phyloP scores from a whole-genome alignment of 2,329 filamentous ascomycete genomes.

The Alternaria sp. region DNA sequence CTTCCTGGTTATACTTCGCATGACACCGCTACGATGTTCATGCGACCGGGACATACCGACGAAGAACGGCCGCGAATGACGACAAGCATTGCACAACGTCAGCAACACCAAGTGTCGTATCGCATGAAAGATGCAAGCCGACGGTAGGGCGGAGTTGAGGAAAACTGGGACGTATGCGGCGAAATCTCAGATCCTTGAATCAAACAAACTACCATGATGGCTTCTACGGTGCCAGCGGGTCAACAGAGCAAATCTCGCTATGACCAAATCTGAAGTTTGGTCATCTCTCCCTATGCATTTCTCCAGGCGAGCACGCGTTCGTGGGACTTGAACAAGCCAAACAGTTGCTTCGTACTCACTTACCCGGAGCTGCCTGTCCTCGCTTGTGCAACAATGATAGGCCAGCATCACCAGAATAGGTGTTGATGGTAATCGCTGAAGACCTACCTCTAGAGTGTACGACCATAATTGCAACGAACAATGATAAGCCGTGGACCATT shows the following conservation, averaged over 20 bases:
- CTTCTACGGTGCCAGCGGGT: neutral
- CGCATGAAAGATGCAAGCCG: neutral
- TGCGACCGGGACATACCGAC: constrained; percentile 2
- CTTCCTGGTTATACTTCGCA: constrained; percentile 27
- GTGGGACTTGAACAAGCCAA: constrained; percentile 20
- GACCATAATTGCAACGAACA: neutral
- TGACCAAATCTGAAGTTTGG: constrained; percentile 7
- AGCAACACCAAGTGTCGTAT: constrained; percentile 2
- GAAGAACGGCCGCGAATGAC: constrained; percentile 1
- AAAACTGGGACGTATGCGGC: constrained; percentile 8
- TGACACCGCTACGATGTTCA: constrained; percentile 15
- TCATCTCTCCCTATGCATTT: constrained; percentile 9
- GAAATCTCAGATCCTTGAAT: constrained; percentile 6
- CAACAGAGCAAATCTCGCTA: constrained; percentile 9
- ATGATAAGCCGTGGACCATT: neutral
- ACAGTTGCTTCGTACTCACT: constrained; percentile 17
- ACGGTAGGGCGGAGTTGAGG: constrained; percentile 6
- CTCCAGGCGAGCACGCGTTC: constrained; percentile 29
- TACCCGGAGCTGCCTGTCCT: constrained; percentile 17
- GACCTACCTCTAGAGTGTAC: neutral
- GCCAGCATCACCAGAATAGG: neutral
- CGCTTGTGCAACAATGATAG: constrained; percentile 9
- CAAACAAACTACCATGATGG: constrained; percentile 13
- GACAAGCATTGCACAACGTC: constrained; percentile 9
- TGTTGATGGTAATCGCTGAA: neutral